phyloP scores from a whole-genome alignment of 2,329 filamentous ascomycete genomes.

The Colletotrichum nymphaeae region DNA sequence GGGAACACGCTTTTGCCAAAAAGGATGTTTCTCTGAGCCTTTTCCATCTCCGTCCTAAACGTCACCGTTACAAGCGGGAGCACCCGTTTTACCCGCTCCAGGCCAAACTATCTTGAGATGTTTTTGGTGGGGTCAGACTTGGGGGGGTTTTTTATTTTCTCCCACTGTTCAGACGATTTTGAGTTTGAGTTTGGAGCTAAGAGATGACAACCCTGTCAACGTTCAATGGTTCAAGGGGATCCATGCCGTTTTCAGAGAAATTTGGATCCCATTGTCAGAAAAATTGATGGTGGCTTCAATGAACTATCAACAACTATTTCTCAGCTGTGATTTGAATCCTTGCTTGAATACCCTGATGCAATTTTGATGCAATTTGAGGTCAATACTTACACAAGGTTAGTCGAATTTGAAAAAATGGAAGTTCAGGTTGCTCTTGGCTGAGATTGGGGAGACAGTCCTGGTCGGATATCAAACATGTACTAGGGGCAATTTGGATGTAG shows the following conservation, averaged over 20 bases:
- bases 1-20: too few species aligned
- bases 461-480: too few species aligned
- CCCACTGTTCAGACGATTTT: not conserved
- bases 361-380: too few species aligned
- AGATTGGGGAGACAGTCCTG: too few species aligned
- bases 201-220: not conserved
- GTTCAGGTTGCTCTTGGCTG: too few species aligned
- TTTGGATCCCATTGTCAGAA: not conserved
- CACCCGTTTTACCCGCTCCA: not conserved
- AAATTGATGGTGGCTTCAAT: not conserved
- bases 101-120: not conserved
- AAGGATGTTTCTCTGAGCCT: not conserved
- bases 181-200: slow-evolving; percentile 16
- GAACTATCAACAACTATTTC: not conserved
- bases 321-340: not conserved
- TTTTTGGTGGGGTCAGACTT: not conserved
- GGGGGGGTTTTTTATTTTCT: not conserved
- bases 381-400: too few species aligned
- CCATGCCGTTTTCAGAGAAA: not conserved
- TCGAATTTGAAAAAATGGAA: too few species aligned
- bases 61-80: slow-evolving; percentile 13
- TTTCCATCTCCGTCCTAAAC: not conserved
- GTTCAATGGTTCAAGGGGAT: not conserved
- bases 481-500: too few species aligned
- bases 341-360: too few species aligned